Base-by-base conservation (phyloP, 257 asterid genomes). In the Solanum gracilifrons region DNA sequence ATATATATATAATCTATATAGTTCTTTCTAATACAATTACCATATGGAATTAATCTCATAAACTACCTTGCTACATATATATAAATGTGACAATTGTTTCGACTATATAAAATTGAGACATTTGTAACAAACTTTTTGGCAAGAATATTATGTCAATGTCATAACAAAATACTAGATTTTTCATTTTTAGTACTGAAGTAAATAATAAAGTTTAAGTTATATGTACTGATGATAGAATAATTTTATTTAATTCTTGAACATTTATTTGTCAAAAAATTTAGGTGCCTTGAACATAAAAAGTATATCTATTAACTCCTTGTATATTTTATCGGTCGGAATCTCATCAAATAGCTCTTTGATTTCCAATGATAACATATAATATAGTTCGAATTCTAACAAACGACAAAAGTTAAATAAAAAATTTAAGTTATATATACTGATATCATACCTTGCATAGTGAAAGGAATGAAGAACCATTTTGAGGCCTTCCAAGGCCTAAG, bases 401-500 rank as follows among this genome's bases (percentile, higher is more conserved):
- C 25, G 3, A 48, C 3, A 29, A 41, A 29, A 46, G 10, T 23
- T 9, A 8, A 29, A 80, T 1, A 5, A 23, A 72, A 62, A 7
- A 16, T 74, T 58, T 55, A 36, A 21, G 43, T 23, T 10, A 6
- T 25, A 35, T 39, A 13, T 18, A 68, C 0, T 16, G 6, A 71
- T 32, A 16, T n/a, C 3, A 4, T 85, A 95, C 98, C 95, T 91
- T 82, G 89, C 96, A 95, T 51, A 90, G 69, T 13, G 89, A 91
- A n/a, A 94, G 84, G 88, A 96, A 92, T 3, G 91, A 87, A 0
- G 93, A 88, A 60, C 87, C 92, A 32, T 39, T 84, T 36, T 41
- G 43, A 25, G 87, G 76, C 89, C 92, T 92, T 51, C 95, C 99
- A 0, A 95, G 90, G 3, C 97, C 98, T 66, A 94, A 89, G 55